Conservation (phyloP, 2,329 filamentous ascomycete species). For the Colletotrichum higginsianum region DNA sequence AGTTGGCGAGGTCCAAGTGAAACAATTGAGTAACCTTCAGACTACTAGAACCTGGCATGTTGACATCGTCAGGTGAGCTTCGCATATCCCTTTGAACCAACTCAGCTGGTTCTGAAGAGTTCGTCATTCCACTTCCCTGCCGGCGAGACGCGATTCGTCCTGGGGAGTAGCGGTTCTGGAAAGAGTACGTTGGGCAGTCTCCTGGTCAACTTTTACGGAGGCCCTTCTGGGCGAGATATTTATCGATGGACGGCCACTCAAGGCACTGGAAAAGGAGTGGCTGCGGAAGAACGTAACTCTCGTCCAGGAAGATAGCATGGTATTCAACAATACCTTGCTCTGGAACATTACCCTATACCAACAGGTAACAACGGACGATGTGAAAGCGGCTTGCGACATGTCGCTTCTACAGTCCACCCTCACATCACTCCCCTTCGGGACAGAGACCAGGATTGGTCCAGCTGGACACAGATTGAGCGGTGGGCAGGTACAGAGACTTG, state of each 20-base stretch:
- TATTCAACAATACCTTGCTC: slow-evolving; percentile 87
- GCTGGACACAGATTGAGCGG: slow-evolving; percentile 84
- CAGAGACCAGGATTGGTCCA: slow-evolving; percentile 79
- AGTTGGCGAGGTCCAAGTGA: slow-evolving; percentile 78
- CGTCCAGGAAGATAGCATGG: slow-evolving; percentile 83
- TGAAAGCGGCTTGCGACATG: slow-evolving; percentile 75
- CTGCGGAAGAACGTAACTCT: slow-evolving; percentile 83
- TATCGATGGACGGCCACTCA: slow-evolving; percentile 76
- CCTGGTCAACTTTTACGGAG: slow-evolving; percentile 86
- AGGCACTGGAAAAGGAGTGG: slow-evolving; percentile 78
- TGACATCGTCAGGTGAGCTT: slow-evolving; percentile 76
- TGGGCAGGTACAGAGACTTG: slow-evolving; percentile 83
- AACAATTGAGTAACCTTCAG: slow-evolving; percentile 66
- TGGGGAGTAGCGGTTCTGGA: slow-evolving; percentile 90
- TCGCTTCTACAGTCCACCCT: slow-evolving; percentile 73
- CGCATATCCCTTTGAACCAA: slow-evolving; percentile 81
- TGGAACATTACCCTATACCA: slow-evolving; percentile 84
- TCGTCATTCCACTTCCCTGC: slow-evolving; percentile 79
- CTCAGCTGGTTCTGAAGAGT: slow-evolving; percentile 70
- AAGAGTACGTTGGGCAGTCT: slow-evolving; percentile 92
- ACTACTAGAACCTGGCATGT: slow-evolving; percentile 4
- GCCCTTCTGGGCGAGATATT: slow-evolving; percentile 76
- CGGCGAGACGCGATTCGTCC: slow-evolving; percentile 82
- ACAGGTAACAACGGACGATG: slow-evolving; percentile 65
- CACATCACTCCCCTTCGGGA: slow-evolving; percentile 56